phyloP scores from a whole-genome alignment of 495 filamentous ascomycete species.

The Aspergillus egyptiacus region DNA sequence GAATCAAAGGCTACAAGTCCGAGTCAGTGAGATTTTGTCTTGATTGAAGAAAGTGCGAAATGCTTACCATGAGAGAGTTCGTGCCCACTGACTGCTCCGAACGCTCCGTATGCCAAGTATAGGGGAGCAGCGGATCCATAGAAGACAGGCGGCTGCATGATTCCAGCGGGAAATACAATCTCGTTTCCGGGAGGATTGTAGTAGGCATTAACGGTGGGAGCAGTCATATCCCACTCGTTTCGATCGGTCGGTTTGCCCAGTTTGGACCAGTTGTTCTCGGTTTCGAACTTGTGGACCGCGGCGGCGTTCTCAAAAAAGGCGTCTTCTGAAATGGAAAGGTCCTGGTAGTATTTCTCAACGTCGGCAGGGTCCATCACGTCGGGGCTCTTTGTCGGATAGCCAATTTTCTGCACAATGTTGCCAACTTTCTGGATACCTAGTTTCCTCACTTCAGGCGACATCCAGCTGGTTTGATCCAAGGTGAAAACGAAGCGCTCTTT shows the following conservation, averaged over 20 bases:
- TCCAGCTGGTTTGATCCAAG: conserved; percentile 57
- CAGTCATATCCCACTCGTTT: conserved; percentile 58
- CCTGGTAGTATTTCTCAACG: conserved; percentile 53
- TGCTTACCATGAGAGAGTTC: conserved; percentile 60
- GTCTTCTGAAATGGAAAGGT: conserved; percentile 45
- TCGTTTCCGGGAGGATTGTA: conserved; percentile 60
- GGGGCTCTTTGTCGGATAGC: conserved; percentile 61
- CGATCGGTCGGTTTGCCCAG: conserved; percentile 57
- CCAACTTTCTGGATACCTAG: conserved; percentile 61
- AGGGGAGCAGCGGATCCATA: conserved; percentile 53
- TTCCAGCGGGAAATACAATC: conserved; percentile 67
- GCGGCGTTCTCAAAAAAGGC: conserved; percentile 58
- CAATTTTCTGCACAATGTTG: conserved; percentile 69
- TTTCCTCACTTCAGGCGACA: conserved; percentile 58
- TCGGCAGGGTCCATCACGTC: conserved; percentile 54
- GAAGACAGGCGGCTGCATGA: conserved; percentile 67
- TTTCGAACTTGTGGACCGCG: conserved; percentile 42
- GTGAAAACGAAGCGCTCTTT: conserved; percentile 58
- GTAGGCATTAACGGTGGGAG: conserved; percentile 57
- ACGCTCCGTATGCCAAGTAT: conserved; percentile 65
- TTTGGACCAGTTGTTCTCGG: conserved; percentile 48
- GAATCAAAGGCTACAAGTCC: conserved; percentile 55
- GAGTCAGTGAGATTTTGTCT: not conserved
- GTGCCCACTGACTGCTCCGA: conserved; percentile 66
- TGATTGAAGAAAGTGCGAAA: not conserved